These are phyloP conservation scores for Lactarius sanguifluus DNA, from an alignment of 768 basidiomycete genomes.

Conservation along the genomic window DNA sequence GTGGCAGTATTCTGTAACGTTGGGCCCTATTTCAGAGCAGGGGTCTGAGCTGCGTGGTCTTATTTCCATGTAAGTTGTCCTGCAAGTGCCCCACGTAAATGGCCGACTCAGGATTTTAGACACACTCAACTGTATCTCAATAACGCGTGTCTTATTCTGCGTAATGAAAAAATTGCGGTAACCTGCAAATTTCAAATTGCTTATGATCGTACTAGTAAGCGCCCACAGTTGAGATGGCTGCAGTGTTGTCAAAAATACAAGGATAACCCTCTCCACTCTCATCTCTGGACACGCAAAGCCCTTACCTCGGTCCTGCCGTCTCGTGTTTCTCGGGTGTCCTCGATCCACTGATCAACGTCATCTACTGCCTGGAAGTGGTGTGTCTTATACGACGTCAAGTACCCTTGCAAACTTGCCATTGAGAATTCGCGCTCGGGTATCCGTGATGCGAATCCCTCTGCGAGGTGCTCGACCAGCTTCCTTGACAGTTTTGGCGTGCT, in stretches of 20 bases:
- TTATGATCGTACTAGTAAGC: too few species aligned
- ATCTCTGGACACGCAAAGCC: background rate
- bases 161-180: too few species aligned
- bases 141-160: too few species aligned
- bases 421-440: constrained; percentile 49
- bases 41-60: too few species aligned
- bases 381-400: constrained; percentile 67
- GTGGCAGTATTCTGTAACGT: too few species aligned
- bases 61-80: too few species aligned
- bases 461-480: constrained; percentile 46
- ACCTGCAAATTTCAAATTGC: too few species aligned
- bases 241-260: background rate
- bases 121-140: too few species aligned
- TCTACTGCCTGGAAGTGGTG: constrained; percentile 55
- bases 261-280: background rate
- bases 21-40: too few species aligned
- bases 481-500: constrained; percentile 43
- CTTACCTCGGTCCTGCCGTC: constrained; percentile 30
- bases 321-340: constrained; percentile 40
- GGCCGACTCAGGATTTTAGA: too few species aligned
- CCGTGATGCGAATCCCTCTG: constrained; percentile 51
- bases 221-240: too few species aligned
- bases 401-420: constrained; percentile 52
- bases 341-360: constrained; percentile 49
- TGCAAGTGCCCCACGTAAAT: too few species aligned